A percentile compares a stretch with the other conserved stretches of the same genome.
Evolutionary conservation across 2,329 filamentous ascomycete species (phyloP).

Genomic region (Geosmithia flava): DNA sequence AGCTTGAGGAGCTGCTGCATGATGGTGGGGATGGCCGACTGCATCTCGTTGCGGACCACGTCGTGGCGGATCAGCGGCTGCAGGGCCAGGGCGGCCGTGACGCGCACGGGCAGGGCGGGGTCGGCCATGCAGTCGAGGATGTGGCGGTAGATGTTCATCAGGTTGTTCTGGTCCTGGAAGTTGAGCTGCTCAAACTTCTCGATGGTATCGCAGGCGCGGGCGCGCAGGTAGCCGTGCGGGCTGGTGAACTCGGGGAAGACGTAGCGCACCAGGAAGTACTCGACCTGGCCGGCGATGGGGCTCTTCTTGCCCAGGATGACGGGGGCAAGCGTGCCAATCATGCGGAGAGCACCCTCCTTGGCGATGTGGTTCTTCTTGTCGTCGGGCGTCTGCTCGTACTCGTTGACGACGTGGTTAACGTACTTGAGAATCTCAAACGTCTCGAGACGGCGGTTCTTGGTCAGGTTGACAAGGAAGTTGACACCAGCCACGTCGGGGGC

Average conservation of each 20-base stretch:
- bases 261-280: constrained; percentile 96
- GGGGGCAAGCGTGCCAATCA: constrained; percentile 90
- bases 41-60: constrained; percentile 88
- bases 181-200: constrained; percentile 97
- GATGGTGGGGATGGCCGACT: constrained; percentile 94
- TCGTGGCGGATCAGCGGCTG: constrained; percentile 95
- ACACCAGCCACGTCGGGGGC: constrained; percentile 91
- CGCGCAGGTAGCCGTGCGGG: constrained; percentile 80
- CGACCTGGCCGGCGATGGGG: constrained; percentile 91
- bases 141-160: constrained; percentile 91
- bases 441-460: constrained; percentile 89
- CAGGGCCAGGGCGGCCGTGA: constrained; percentile 85
- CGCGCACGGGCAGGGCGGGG: constrained; percentile 80
- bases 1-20: constrained; percentile 98
- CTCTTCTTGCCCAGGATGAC: constrained; percentile 98
- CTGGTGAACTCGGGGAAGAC: constrained; percentile 98
- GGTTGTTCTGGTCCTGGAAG: constrained; percentile 92
- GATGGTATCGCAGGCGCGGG: constrained; percentile 89
- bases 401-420: constrained; percentile 88
- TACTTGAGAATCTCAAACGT: constrained; percentile 92
- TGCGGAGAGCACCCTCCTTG: constrained; percentile 91
- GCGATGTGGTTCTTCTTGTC: constrained; percentile 87
- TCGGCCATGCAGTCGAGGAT: constrained; percentile 97
- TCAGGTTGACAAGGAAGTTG: constrained; percentile 90
- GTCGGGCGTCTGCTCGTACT: constrained; percentile 74